phyloP scores from a whole-genome alignment of 2,329 filamentous ascomycete genomes.

The Exserohilum turcica region DNA sequence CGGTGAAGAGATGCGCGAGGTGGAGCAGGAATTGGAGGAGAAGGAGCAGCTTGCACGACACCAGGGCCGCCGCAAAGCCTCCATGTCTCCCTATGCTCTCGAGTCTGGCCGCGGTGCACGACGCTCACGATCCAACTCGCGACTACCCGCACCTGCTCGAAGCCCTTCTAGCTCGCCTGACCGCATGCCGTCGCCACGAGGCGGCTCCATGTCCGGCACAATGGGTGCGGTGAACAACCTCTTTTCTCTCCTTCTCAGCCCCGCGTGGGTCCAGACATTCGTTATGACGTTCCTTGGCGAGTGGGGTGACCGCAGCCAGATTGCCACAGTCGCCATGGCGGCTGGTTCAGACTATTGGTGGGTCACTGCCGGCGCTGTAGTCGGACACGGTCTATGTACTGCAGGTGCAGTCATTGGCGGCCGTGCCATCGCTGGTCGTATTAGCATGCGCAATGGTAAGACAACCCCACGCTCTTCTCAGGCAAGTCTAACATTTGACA shows the following conservation, averaged over 20 bases:
- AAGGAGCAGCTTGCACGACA: conserved; percentile 80
- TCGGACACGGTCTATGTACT: conserved; percentile 88
- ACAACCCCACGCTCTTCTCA: conserved; percentile 32
- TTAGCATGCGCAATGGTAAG: conserved; percentile 95
- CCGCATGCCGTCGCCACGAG: conserved; percentile 50
- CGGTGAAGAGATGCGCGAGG: conserved; percentile 96
- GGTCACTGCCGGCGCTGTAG: conserved; percentile 87
- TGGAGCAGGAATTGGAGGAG: conserved; percentile 90
- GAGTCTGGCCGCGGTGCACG: conserved; percentile 75
- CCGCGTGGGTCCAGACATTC: conserved; percentile 98
- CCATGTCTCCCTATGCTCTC: conserved; percentile 74
- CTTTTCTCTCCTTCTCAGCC: conserved; percentile 83
- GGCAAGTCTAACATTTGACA: conserved; percentile 49
- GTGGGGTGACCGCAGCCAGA: conserved; percentile 97
- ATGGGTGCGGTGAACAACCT: conserved; percentile 81
- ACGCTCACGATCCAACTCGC: conserved; percentile 74
- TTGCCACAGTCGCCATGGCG: conserved; percentile 98
- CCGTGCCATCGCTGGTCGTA: conserved; percentile 86
- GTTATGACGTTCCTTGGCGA: conserved; percentile 98
- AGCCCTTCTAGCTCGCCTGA: conserved; percentile 69
- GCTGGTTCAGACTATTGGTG: conserved; percentile 99
- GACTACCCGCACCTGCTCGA: conserved; percentile 78
- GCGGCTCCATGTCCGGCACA: conserved; percentile 60
- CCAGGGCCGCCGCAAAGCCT: conserved; percentile 65
- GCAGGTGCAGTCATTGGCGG: conserved; percentile 90